phyloP scores from a whole-genome alignment of 805 yeast species.

The Yarrowia sp. region DNA sequence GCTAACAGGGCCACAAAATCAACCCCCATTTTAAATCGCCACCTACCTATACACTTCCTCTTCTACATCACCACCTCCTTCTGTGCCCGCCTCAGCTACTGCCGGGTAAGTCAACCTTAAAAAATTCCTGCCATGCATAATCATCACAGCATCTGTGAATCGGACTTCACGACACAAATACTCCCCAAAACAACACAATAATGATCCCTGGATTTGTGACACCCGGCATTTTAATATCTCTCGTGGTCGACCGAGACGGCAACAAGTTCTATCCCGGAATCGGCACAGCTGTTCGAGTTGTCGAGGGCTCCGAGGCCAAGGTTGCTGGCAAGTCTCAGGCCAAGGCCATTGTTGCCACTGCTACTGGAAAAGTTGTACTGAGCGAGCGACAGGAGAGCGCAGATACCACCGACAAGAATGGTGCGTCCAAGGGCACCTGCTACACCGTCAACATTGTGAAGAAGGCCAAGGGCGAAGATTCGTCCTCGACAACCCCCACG shows the following conservation, averaged over 20 bases:
- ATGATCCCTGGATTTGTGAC: conserved; percentile 50
- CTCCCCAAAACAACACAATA: background rate
- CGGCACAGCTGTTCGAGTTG: conserved; percentile 57
- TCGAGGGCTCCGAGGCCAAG: conserved; percentile 36
- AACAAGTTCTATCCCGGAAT: conserved; percentile 57
- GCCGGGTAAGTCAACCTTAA: conserved; percentile 9
- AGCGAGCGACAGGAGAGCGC: conserved; percentile 31
- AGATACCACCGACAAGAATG: conserved; percentile 31
- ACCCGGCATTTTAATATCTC: conserved; percentile 83
- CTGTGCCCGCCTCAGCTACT: background rate
- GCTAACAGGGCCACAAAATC: too few relatives aligned
- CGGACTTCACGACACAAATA: background rate
- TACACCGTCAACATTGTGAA: conserved; percentile 14
- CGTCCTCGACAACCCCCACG: background rate
- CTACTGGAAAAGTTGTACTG: conserved; percentile 54
- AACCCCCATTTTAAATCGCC: too few relatives aligned
- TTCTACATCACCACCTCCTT: background rate
- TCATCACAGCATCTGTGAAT: background rate
- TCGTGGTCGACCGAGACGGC: conserved; percentile 43
- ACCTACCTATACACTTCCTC: background rate
- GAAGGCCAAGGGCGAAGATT: conserved; percentile 1
- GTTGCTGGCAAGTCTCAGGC: conserved; percentile 23
- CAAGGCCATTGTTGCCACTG: conserved; percentile 46
- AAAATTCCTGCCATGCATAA: background rate
- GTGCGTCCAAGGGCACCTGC: conserved; percentile 27